Evolutionary conservation across 805 yeast species (phyloP).

Genomic region (Jamesozyma gamospora): DNA sequence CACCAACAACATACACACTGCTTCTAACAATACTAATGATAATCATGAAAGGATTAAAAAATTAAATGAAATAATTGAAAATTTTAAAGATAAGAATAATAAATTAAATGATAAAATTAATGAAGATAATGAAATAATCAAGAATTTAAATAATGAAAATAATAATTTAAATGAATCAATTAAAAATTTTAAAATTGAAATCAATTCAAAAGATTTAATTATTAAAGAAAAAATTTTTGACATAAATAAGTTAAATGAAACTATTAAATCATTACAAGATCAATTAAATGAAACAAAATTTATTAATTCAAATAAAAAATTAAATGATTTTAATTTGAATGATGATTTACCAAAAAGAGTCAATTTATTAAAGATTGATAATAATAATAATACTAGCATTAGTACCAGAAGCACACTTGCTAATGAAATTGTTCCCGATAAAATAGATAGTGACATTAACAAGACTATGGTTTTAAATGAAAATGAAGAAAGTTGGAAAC

Average conservation of each 20-base stretch:
- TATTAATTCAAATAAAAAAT: too few relatives aligned
- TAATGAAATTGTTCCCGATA: too few relatives aligned
- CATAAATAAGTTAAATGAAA: constrained; percentile 15
- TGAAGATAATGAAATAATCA: background rate
- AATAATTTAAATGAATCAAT: constrained; percentile 1
- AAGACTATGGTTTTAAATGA: background rate
- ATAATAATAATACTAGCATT: constrained; percentile 14
- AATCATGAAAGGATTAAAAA: background rate
- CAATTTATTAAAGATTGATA: constrained; percentile 18
- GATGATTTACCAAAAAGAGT: constrained; percentile 26
- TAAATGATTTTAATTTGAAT: constrained; percentile 10
- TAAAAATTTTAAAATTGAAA: background rate
- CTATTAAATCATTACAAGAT: constrained; percentile 7
- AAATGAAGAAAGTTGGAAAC: constrained; percentile 69
- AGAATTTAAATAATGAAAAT: constrained; percentile 11
- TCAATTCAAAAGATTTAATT: constrained; percentile 13
- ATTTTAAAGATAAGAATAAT: background rate
- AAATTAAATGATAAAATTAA: background rate
- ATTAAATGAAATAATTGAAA: background rate
- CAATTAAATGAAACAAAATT: too few relatives aligned
- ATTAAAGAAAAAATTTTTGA: constrained; percentile 17
- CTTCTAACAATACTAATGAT: background rate
- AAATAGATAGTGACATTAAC: background rate
- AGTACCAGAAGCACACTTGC: too few relatives aligned
- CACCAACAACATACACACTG: background rate